These are phyloP conservation scores for Salix exigua DNA, from an alignment of 345 rosid species.

Conservation along the genomic window DNA sequence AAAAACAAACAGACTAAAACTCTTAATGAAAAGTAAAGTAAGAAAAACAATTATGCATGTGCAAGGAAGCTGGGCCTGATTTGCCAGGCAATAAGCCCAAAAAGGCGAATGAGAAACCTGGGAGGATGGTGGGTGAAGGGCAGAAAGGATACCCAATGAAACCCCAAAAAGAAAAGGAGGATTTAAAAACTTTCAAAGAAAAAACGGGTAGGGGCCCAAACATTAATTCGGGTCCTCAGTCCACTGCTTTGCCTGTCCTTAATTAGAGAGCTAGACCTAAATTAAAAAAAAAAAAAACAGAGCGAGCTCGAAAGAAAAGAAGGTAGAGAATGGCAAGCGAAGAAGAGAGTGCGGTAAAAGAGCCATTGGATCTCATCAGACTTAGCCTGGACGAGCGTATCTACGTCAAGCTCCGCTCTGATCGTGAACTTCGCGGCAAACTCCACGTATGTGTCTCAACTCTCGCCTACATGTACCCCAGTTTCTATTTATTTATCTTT, in stretches of 20 bases:
- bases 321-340: constrained; percentile 63
- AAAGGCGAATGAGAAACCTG: background rate
- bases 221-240: background rate
- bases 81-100: background rate
- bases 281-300: no score
- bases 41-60: no score
- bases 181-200: background rate
- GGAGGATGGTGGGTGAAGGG: background rate
- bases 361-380: constrained; percentile 95
- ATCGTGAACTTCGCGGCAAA: constrained; percentile 99
- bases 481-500: background rate
- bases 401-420: constrained; percentile 98
- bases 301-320: background rate
- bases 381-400: constrained; percentile 98
- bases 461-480: background rate
- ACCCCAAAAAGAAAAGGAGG: no score
- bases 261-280: background rate
- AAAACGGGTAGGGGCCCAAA: background rate
- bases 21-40: no score
- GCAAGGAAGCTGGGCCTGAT: background rate
- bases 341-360: constrained; percentile 95
- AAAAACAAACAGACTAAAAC: no score
- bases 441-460: constrained; percentile 55
- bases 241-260: background rate
- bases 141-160: background rate